Evolutionary conservation across 2,329 filamentous ascomycete genomes (phyloP), one percentile per base, ranked within the genome.

Genomic region (Fusarium hainanense): DNA sequence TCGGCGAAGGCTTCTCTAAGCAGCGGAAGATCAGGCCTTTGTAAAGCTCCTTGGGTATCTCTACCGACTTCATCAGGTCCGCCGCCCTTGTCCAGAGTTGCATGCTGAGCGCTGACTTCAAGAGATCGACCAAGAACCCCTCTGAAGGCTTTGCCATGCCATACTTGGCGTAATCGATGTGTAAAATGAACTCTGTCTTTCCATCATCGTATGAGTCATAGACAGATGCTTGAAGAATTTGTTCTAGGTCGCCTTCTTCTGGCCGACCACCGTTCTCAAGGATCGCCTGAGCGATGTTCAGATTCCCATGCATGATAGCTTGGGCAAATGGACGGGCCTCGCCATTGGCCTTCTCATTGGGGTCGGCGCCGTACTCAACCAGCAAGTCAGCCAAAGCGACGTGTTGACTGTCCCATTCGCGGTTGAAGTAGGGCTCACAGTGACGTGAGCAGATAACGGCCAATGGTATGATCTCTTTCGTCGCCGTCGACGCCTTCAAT

Each of bases 191-290:
- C 18, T 68, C 66, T 3, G 72, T 74, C 52, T 70, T 75, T 40
- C 74, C 74, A 20, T 75, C 72, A 25, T 75, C 74, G 25, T 75
- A 75, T 44, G 71, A 65, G 34, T 75, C 74, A 32, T 68, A 58
- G 8, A 73, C 66, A 18, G 63, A 70, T 28, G 69, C 62, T 11
- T 43, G 50, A 16, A 75, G 65, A 23, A 75, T 49, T 1, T 57
- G 57, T 23, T 71, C 72, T 10, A 75, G 58, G 20, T 75, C 74
- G n/a, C 67, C 55, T 21, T 63, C 46, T 32, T 74, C 72, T 21
- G 74, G 74, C 10, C 69, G 73, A 4, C 74, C 74, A 4, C 71
- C 74, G 13, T 68, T 66, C 28, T 75, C 72, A 27, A 75, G 66
- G 27, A 75, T 68, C 12, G 70, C 60, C 32, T 62, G 43, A 16